phyloP scores from a whole-genome alignment of 306 rosid species.

The Rosa rugosa region DNA sequence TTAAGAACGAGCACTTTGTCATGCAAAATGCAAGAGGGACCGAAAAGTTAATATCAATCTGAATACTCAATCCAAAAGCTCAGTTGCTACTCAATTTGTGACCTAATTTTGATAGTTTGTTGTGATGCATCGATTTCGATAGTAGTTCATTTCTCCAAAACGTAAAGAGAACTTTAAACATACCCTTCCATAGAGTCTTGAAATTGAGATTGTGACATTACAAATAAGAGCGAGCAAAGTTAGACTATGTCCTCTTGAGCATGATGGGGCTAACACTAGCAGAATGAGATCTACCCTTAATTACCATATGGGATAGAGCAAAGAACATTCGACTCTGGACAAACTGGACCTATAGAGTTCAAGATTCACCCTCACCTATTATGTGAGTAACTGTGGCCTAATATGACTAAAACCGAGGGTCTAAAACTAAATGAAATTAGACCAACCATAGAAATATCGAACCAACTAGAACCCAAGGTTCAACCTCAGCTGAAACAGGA shows the following conservation, averaged over 20 bases:
- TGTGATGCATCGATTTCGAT: neutral
- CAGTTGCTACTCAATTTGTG: neutral
- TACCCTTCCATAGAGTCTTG: too few relatives aligned
- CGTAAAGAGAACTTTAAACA: too few relatives aligned
- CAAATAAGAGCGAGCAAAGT: neutral
- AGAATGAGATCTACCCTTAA: neutral
- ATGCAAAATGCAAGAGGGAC: neutral
- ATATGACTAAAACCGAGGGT: neutral
- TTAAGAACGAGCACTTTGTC: neutral
- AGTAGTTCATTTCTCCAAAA: neutral
- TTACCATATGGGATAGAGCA: neutral
- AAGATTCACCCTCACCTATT: neutral
- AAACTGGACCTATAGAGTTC: neutral
- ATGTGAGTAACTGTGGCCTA: neutral
- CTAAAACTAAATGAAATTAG: neutral
- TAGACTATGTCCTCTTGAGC: neutral
- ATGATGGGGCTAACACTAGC: neutral
- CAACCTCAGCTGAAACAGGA: neutral
- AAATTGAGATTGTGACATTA: neutral
- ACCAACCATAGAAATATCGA: neutral
- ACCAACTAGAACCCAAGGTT: neutral
- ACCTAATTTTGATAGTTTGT: neutral
- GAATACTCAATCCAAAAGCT: neutral
- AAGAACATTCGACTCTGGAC: neutral
- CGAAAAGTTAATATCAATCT: neutral